These are phyloP conservation scores for Scleromitrula shiraiana DNA, from an alignment of 2,329 filamentous ascomycete species.

Conservation along the genomic window DNA sequence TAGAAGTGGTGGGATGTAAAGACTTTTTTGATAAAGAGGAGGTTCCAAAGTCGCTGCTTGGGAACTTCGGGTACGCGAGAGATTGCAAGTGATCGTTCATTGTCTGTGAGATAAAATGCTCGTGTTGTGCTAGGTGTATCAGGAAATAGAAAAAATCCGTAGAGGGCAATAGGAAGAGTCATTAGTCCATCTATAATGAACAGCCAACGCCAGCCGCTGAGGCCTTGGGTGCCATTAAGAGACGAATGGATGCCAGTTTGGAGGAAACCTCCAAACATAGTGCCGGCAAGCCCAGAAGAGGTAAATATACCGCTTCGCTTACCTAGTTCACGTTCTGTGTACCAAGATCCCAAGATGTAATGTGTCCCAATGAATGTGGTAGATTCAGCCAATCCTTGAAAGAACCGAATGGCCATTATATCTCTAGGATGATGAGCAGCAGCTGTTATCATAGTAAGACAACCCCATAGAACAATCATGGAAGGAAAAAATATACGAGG, in stretches of 20 bases:
- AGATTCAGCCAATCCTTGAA: conserved; percentile 43
- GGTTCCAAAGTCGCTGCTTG: conserved; percentile 35
- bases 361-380: conserved; percentile 50
- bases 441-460: conserved; percentile 54
- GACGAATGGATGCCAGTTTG: conserved; percentile 36
- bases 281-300: conserved; percentile 49
- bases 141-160: conserved; percentile 41
- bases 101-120: conserved; percentile 35
- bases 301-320: conserved; percentile 56
- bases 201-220: conserved; percentile 45
- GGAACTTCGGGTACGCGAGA: conserved; percentile 36
- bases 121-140: conserved; percentile 36
- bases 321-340: conserved; percentile 51
- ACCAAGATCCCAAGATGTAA: conserved; percentile 55
- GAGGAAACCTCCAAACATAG: conserved; percentile 55
- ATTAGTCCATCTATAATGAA: conserved; percentile 47
- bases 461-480: conserved; percentile 58
- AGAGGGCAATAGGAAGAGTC: conserved; percentile 47
- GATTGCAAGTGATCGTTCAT: conserved; percentile 36
- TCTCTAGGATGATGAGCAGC: conserved; percentile 41
- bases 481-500: conserved; percentile 56
- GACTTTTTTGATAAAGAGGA: conserved; percentile 45
- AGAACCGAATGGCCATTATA: conserved; percentile 48
- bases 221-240: conserved; percentile 36
- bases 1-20: conserved; percentile 57